Base-by-base conservation (phyloP, 306 rosid genomes). In the Rosa persica region DNA sequence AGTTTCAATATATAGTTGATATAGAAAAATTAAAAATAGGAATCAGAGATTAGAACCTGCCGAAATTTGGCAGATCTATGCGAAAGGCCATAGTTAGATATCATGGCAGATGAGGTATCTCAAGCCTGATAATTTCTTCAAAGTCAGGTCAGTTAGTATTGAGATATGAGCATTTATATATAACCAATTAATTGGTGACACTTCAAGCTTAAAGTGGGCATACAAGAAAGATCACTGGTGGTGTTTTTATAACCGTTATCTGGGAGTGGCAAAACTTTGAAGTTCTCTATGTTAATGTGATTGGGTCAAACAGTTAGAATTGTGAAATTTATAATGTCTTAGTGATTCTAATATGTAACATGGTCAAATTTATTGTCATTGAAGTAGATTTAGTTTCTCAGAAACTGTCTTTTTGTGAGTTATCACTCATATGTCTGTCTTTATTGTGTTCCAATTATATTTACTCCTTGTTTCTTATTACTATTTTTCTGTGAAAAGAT, bases 401-500 rank as follows among this genome's bases (percentile, higher is more conserved):
- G 38, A 46, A 66, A n/a, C 76, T 79, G 66, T 42, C 46, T 76
- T 15, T 5, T 34, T 17, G 43, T 74, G 69, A 23, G 8, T 82
- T 61, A 43, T 12, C 64, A 77, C 52, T 47, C 57, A 64, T 30
- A 70, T 62, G 10, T 64, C n/a, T 7, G 3, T 62, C 17, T 61
- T 57, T 60, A 5, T 23, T 60, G 30, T 60, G 38, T 25, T 12
- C 43, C 42, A 68, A 72, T 58, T 69, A 22, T 23, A 58, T 25
- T 65, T 67, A 54, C 43, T 62, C 47, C 11, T 78, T 23, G 27
- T n/a, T 67, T 61, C 25, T 70, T 66, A 1, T 65, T 6, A 49
- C 77, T 67, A 17, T 80, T 62, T 51, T 79, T 47, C 36, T 72
- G 52, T 80, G 42, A 75, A 67, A 74, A 95, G 98, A 80, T 69